A percentile compares a stretch with the other conserved stretches of the same genome.
Conservation (phyloP, 371 early-diverging fungal genomes). For the Mucor saturninus region DNA sequence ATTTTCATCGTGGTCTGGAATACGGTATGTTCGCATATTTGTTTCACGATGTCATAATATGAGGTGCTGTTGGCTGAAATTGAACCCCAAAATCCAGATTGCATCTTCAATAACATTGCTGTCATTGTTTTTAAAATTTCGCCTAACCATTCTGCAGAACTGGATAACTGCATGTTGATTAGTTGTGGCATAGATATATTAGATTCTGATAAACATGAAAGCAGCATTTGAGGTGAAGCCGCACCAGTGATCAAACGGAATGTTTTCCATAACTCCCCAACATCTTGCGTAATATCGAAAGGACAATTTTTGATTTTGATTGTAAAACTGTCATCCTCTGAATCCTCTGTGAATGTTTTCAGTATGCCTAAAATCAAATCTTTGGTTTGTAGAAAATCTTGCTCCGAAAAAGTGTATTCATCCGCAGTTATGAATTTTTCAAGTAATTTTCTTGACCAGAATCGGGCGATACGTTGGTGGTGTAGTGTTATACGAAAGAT, state of each 20-base stretch:
- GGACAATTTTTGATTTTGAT: conserved; percentile 2
- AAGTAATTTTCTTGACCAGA: conserved; percentile 50
- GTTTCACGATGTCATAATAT: conserved; percentile 32
- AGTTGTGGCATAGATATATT: conserved; percentile 22
- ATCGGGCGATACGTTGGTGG: conserved; percentile 39
- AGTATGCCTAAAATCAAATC: conserved; percentile 16
- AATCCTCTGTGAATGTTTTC: conserved; percentile 10
- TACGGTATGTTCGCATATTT: conserved; percentile 37
- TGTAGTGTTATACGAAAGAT: conserved; percentile 35
- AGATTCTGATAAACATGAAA: conserved; percentile 13
- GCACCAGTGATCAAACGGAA: conserved; percentile 25
- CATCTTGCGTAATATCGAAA: conserved; percentile 21
- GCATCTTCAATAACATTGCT: conserved; percentile 35
- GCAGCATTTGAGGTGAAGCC: conserved; percentile 16
- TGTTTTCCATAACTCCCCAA: conserved; percentile 43
- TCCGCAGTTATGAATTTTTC: conserved; percentile 32
- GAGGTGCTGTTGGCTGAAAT: conserved; percentile 7
- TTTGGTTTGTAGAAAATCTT: conserved; percentile 11
- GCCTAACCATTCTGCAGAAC: conserved; percentile 25
- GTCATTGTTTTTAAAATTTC: conserved; percentile 43
- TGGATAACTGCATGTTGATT: conserved; percentile 24
- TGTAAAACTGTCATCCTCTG: neutral
- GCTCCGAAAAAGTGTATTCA: conserved; percentile 12
- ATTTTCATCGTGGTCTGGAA: conserved; percentile 45
- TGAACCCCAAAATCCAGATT: conserved; percentile 31